phyloP scores from a whole-genome alignment of 2,329 filamentous ascomycete genomes.

The Alternaria triticina region DNA sequence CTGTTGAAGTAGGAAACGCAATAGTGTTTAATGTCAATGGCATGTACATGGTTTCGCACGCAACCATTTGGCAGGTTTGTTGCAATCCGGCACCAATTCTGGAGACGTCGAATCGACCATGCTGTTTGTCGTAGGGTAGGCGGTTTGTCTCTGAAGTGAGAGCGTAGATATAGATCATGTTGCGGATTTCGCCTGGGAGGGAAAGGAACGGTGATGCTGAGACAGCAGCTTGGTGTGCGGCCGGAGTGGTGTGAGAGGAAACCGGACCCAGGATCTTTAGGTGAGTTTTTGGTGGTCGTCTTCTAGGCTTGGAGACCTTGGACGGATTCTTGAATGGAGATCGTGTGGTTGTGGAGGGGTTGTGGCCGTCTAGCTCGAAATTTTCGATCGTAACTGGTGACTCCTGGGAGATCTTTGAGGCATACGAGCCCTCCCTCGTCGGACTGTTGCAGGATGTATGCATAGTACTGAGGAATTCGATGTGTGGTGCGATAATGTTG shows the following conservation, averaged over 20 bases:
- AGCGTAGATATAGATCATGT: slow-evolving; percentile 16
- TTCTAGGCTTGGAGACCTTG: not conserved
- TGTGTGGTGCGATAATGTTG: not conserved
- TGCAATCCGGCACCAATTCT: slow-evolving; percentile 19
- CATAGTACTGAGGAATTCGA: not conserved
- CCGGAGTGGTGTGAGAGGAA: not conserved
- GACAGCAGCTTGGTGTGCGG: not conserved
- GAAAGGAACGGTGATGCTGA: slow-evolving; percentile 10
- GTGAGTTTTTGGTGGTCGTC: slow-evolving; percentile 3
- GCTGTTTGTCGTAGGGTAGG: slow-evolving; percentile 4
- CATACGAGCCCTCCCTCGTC: not conserved
- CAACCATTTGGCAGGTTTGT: slow-evolving; percentile 17
- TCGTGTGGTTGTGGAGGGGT: not conserved
- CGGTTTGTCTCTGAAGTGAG: slow-evolving; percentile 5
- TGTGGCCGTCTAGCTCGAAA: not conserved
- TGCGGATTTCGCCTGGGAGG: slow-evolving; percentile 20
- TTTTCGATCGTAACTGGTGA: not conserved
- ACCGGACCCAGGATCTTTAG: not conserved
- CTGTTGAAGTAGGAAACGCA: slow-evolving; percentile 1
- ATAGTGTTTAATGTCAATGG: slow-evolving; percentile 15
- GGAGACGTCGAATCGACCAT: slow-evolving; percentile 16
- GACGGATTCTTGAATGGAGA: not conserved
- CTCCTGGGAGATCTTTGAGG: not conserved
- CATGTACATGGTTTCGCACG: slow-evolving; percentile 17
- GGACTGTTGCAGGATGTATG: not conserved